Evolutionary conservation across 352 stramenopile species (phyloP).

Genomic region (Globisporangium middletonii): DNA sequence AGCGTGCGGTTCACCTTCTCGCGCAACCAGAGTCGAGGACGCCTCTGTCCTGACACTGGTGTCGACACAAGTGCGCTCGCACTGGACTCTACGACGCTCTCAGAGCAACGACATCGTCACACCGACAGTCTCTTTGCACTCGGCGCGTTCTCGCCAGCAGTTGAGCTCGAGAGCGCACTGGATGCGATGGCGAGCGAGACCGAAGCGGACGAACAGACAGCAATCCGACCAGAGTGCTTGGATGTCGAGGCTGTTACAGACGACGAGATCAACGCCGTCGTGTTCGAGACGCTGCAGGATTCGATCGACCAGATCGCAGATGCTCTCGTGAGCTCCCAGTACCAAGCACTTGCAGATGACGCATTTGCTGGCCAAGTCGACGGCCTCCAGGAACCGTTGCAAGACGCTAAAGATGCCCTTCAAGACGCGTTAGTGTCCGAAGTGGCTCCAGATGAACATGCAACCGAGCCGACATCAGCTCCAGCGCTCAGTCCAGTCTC

Average conservation of each 20-base stretch:
- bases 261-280: constrained; percentile 8
- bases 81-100: background rate
- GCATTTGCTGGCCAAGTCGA: too few species aligned
- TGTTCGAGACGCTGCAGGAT: constrained; percentile 20
- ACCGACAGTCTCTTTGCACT: constrained; percentile 20
- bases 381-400: too few species aligned
- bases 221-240: background rate
- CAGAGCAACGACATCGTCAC: background rate
- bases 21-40: too few species aligned
- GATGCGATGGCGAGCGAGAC: constrained; percentile 18
- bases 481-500: too few species aligned
- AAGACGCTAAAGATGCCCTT: too few species aligned
- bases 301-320: constrained; percentile 25
- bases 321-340: background rate
- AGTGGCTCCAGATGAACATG: too few species aligned
- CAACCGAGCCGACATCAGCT: too few species aligned
- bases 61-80: constrained; percentile 15
- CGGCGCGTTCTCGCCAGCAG: constrained; percentile 45
- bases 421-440: too few species aligned
- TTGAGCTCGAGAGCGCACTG: constrained; percentile 41
- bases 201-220: background rate
- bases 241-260: background rate
- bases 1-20: too few species aligned
- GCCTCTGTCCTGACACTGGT: background rate
- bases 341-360: background rate